Conservation (phyloP, 208 protist genomes). For the Wallacemonas sp. region DNA sequence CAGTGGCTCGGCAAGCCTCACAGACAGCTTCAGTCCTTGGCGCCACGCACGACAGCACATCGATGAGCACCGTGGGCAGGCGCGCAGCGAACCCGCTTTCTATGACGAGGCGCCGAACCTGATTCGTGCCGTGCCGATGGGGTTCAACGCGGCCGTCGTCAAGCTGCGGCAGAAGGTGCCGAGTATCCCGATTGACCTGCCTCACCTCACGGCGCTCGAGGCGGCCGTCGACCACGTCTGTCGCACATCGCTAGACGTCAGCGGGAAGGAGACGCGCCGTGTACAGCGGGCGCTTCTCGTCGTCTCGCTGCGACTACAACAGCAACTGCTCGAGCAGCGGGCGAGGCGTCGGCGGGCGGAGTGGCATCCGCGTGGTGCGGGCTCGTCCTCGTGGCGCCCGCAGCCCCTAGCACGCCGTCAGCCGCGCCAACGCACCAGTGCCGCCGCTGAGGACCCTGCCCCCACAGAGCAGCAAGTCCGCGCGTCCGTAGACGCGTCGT, state of each 20-base stretch:
- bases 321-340: constrained; percentile 13
- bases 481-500: no score
- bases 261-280: constrained; percentile 7
- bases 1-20: no score
- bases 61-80: background rate
- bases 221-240: constrained; percentile 21
- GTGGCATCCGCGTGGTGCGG: background rate
- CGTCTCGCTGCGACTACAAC: constrained; percentile 30
- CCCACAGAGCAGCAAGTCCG: no score
- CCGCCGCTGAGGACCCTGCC: no score
- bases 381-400: background rate
- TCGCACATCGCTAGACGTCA: background rate
- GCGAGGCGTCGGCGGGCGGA: background rate
- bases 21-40: background rate
- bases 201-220: constrained; percentile 17
- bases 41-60: background rate
- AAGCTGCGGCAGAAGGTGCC: constrained; percentile 23
- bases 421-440: no score
- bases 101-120: background rate
- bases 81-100: background rate
- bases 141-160: constrained; percentile 15
- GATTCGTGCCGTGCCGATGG: constrained; percentile 6
- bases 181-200: constrained; percentile 17
- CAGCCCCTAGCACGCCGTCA: no score
- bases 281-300: constrained; percentile 38